Base-by-base conservation (phyloP, 2,329 filamentous ascomycete species). In the Trichoderma oligosporum region DNA sequence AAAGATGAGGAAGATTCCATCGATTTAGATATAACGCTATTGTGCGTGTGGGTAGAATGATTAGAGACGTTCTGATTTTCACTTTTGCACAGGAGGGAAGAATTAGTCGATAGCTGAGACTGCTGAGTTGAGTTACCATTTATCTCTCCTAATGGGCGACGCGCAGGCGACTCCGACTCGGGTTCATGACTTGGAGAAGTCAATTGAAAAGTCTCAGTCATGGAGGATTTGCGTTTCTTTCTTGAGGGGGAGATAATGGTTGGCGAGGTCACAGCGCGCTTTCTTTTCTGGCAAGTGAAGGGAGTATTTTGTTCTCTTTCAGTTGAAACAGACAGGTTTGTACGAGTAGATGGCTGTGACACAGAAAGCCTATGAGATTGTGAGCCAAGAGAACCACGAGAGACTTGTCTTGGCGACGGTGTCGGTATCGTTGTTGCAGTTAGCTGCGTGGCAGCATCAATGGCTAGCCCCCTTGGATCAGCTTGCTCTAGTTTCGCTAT, bases 401-500 rank as follows among this genome's bases (percentile, higher is more conserved):
- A 69, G 31, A 60, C 61, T 45, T 58, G 66, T 35, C 53, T 62
- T 18, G 70, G 71, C 8, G 71, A 74, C 4, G 71, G 68, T 1
- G 72, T 70, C 45, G 66, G 64, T 60, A 68, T 67, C 14, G 71
- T 72, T 1, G 73, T 72, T 38, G 69, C 68, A 1, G 75, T 79
- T 33, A 72, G 68, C 61, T 83, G 79, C 45, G 74, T 82, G 14
- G 65, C 61, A 6, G 72, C 68, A 58, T 82, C 78, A 16, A 76
- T 68, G 0, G 72, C 65, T 4, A 72, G 63, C 6, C 74, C 74
- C 8, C 72, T 67, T 2, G 78, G 76, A 62, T 85, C 80, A 0
- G 80, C 77, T 22, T 72, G 68, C 61, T 86, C 80, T n/a, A 91
- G 69, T 46, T 76, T 81, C 7, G 77, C 76, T 24, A 84, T 77